Evolutionary conservation across 768 basidiomycete species (phyloP), one percentile per base, ranked within the genome.

Genomic region (Hericium rajendrae): DNA sequence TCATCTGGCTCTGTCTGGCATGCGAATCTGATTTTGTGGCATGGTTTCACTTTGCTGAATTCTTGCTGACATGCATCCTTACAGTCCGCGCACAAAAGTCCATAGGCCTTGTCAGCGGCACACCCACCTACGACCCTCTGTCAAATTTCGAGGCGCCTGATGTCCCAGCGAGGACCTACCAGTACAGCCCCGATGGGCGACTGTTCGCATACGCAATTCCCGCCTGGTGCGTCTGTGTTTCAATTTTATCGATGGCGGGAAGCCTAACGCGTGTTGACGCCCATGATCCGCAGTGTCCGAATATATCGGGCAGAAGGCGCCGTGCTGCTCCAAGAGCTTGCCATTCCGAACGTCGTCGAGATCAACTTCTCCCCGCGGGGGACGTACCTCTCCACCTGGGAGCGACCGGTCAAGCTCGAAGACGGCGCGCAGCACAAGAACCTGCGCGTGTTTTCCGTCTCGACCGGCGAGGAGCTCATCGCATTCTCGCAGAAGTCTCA

Each of bases 301-400:
- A 81, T 94, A 69, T 81, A 81, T 72, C 80, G 90, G 71, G 84
- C 88, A 64, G 80, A 86, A 72, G 79, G 80, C 68, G 82, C 82
- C 58, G 77, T 82, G 68, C 77, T 92, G 57, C 76, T 94, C 59
- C 82, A 82, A 63, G 87, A 92, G 67, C 81, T 95, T 59, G 70
- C 78, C 48, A 74, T 90, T 53, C 78, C 86, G 65, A 88, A 86
- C 65, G 79, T 88, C 60, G 69, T 93, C 54, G 97, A 97, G 67
- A 69, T 97, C 64, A 80, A 80, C 65, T 97, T 99, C 72, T 98
- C 95, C 6, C 94, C 97, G 10, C 82, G 88, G 59, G 94, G 92
- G 40, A 92, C 89, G 0, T 97, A 91, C 71, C 67, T 99, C 46
- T 94, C 92, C 54, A 94, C 91, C 50, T 98, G 94, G 91, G 94